A percentile compares a stretch with the other conserved stretches of the same genome.
These are phyloP conservation scores for Chlorella sp. DNA, from an alignment of 139 green algal species.

Conservation along the genomic window DNA sequence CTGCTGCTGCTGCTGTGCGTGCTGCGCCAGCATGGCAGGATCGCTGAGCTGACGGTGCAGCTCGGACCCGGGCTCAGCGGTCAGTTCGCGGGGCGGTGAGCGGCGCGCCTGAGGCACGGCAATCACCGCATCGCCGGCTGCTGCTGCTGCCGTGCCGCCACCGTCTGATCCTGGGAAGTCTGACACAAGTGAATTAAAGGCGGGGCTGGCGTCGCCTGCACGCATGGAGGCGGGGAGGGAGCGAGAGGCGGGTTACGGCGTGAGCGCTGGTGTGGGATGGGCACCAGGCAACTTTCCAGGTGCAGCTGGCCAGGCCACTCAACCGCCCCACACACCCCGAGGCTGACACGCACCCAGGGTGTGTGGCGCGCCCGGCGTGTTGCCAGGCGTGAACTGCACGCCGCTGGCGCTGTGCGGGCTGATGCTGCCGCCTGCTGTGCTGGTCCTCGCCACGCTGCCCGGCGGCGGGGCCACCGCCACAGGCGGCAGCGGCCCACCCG, in stretches of 20 bases:
- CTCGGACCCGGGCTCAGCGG: slow-evolving; percentile 1
- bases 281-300: too few species aligned
- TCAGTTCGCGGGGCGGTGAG: background rate
- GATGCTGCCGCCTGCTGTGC: too few species aligned
- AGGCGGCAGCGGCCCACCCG: background rate
- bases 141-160: background rate
- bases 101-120: background rate
- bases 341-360: background rate
- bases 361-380: background rate
- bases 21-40: background rate
- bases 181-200: background rate
- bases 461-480: too few species aligned
- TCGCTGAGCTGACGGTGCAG: slow-evolving; percentile 19
- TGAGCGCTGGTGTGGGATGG: background rate
- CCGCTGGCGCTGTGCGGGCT: background rate
- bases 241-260: too few species aligned
- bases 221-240: too few species aligned
- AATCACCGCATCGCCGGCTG: slow-evolving; percentile 4
- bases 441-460: too few species aligned
- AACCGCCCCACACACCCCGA: too few species aligned
- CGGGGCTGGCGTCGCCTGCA: too few species aligned
- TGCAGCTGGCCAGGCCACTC: too few species aligned
- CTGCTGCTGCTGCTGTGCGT: background rate
- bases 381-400: background rate
- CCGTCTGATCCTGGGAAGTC: background rate